A percentile compares a stretch with the other conserved stretches of the same genome.
Conservation (phyloP, 768 basidiomycete genomes). For the Leccinum truebloodii region DNA sequence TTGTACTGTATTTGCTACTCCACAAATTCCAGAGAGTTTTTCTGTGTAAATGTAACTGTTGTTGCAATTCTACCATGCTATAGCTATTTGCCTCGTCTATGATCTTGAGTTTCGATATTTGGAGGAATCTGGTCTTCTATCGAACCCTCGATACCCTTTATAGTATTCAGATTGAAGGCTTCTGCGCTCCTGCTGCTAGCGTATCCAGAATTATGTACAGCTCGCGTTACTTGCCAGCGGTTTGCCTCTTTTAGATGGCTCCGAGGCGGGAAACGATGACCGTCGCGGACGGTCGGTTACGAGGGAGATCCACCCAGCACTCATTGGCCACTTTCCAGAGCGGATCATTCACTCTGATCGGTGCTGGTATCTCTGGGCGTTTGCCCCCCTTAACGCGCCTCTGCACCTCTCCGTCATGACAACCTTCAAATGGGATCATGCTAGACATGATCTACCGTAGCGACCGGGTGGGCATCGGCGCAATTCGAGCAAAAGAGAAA, state of each 20-base stretch:
- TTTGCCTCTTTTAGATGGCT: too few species aligned
- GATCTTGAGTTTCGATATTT: too few species aligned
- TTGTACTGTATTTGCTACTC: not conserved
- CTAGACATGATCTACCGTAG: slow-evolving; percentile 22
- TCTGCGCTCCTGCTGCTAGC: too few species aligned
- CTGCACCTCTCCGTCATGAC: not conserved
- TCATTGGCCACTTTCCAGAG: slow-evolving; percentile 15
- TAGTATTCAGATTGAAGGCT: too few species aligned
- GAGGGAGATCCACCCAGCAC: slow-evolving; percentile 14
- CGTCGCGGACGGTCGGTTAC: slow-evolving; percentile 18
- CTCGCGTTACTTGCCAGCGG: not conserved
- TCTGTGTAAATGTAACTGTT: not conserved
- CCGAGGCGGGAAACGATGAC: not conserved
- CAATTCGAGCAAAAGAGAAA: not conserved
- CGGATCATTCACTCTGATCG: slow-evolving; percentile 2
- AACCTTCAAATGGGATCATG: slow-evolving; percentile 12
- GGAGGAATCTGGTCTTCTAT: too few species aligned
- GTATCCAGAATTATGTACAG: not conserved
- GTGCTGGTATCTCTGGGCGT: slow-evolving; percentile 11
- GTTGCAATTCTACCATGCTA: not conserved
- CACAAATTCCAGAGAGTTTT: too few species aligned
- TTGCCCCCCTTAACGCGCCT: not conserved
- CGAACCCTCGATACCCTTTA: too few species aligned
- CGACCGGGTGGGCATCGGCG: not conserved
- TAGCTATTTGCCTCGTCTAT: too few species aligned